Evolutionary conservation across 2,329 filamentous ascomycete genomes (phyloP), one percentile per base, ranked within the genome.

Genomic region (Ceratocystis huliohia): DNA sequence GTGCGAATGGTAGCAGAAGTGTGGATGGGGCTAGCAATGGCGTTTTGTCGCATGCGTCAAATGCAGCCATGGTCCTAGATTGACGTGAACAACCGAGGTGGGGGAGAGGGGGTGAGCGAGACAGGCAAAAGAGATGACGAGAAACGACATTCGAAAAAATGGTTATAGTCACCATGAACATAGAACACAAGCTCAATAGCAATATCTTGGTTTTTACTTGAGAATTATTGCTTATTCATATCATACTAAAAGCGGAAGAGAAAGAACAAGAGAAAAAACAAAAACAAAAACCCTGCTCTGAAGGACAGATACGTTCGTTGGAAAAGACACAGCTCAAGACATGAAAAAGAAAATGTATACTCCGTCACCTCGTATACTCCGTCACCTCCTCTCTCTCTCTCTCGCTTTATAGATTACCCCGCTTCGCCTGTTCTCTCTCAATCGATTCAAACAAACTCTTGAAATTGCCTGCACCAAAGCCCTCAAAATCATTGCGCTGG

Each of bases 401-500:
- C 30, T 8, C 63, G 41, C 56, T 59, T 76, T 76, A 89, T 76
- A 96, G 74, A 74, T 96, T 96, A 1, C 93, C 92, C 66, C 92
- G 81, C 75, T 88, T 80, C 59, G 85, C 91, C 80, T 96, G 93
- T 76, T 96, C 92, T 63, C 92, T 80, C 81, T 96, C 93, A 74
- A 96, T 95, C 2, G 93, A 92, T 80, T 96, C 92, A 72, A 96
- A 96, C 71, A 96, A 73, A 69, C 88, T 91, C 84, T 91, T 96
- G 79, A 96, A 96, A 76, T 96, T 97, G 0, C 93, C 93, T 0
- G 92, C 93, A 3, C 93, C 92, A 71, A 96, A 96, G 0, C 93
- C 93, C 41, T 88, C 86, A 75, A 96, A 96, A 70, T 91, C 86
- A 72, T 95, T 87, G 67, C 92, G 80, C 80, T 96, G 91, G 72